Evolutionary conservation across 148 eudicot genomes (phyloP), one percentile per base, ranked within the genome.

Genomic region (Polygonum maritimum): DNA sequence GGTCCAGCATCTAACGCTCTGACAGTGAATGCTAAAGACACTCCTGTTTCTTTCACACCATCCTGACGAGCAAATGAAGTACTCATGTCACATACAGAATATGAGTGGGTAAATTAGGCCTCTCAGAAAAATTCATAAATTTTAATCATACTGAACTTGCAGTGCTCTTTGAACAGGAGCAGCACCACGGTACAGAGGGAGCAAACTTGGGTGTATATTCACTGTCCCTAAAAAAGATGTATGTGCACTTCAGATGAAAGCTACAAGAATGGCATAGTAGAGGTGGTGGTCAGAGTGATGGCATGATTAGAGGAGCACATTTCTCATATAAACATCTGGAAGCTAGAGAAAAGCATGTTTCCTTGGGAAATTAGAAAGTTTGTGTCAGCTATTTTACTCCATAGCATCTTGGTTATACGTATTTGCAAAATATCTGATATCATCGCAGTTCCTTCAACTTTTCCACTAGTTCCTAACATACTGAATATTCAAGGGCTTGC

Each of bases 111-210:
- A 67, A 36, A 35, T 35, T 19, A 67, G 16, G 45, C 41, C 71
- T 7, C 16, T 62, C 3, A 22, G 21, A 67, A n/a, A 65, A 0
- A 3, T 65, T 65, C 14, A 35, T 5, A 63, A 31, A 63, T 35
- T 48, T 69, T 57, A 77, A 76, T 65, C 71, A 69, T 39, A 49
- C 39, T 75, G 55, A 83, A 95, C 99, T 97, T 92, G 91, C 86
- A 95, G 78, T 65, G 99, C 99, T 84, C 99, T 90, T 84, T 95
- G 99, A 85, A 95, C 97, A 80, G 99, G 99, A 81, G 99, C 96
- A 74, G 99, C 99, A 65, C 99, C 99, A 75, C 99, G 99, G 80
- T 95, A 95, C 47, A 92, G 82, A 80, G 99, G 99, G 77, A 95
- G 87, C 86, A 95, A 74, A 63, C 99, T 95, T 76, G 99, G 99